These are phyloP conservation scores for Aspergillus novofumigatus DNA, from an alignment of 2,329 filamentous ascomycete genomes.

Conservation along the genomic window DNA sequence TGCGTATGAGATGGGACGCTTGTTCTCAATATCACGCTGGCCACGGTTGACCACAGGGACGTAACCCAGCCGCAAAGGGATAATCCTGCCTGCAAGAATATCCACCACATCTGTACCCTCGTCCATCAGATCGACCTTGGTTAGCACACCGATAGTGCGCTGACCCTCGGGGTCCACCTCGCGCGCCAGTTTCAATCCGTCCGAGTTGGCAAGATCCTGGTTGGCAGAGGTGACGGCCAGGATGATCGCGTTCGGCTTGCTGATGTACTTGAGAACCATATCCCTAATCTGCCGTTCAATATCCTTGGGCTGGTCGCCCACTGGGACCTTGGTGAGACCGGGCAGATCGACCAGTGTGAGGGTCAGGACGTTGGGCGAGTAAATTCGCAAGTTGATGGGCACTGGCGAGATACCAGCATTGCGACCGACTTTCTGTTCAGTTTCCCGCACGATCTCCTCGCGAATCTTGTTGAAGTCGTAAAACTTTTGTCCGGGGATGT, in stretches of 20 bases:
- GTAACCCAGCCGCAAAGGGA: conserved; percentile 89
- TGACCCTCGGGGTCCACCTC: conserved; percentile 98
- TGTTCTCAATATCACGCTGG: conserved; percentile 97
- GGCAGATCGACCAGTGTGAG: conserved; percentile 95
- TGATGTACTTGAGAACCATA: conserved; percentile 98
- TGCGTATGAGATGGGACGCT: conserved; percentile 85
- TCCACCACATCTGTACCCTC: conserved; percentile 97
- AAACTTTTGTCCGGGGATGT: conserved; percentile 96
- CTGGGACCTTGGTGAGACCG: conserved; percentile 92
- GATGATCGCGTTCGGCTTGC: conserved; percentile 97
- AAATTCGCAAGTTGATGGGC: conserved; percentile 96
- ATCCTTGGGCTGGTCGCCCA: conserved; percentile 92
- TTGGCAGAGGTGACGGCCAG: conserved; percentile 95
- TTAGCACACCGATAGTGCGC: conserved; percentile 95
- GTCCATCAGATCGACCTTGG: conserved; percentile 99
- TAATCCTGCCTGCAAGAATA: conserved; percentile 95
- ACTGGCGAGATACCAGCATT: conserved; percentile 96
- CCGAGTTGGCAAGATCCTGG: conserved; percentile 96
- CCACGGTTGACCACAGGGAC: conserved; percentile 97
- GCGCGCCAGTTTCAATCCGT: conserved; percentile 90
- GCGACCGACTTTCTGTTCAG: conserved; percentile 89
- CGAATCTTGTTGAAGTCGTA: conserved; percentile 97
- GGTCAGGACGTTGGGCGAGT: conserved; percentile 96
- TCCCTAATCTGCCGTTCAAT: conserved; percentile 96
- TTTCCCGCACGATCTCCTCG: conserved; percentile 95